phyloP scores from a whole-genome alignment of 345 rosid genomes.

The Microthlaspi erraticum region DNA sequence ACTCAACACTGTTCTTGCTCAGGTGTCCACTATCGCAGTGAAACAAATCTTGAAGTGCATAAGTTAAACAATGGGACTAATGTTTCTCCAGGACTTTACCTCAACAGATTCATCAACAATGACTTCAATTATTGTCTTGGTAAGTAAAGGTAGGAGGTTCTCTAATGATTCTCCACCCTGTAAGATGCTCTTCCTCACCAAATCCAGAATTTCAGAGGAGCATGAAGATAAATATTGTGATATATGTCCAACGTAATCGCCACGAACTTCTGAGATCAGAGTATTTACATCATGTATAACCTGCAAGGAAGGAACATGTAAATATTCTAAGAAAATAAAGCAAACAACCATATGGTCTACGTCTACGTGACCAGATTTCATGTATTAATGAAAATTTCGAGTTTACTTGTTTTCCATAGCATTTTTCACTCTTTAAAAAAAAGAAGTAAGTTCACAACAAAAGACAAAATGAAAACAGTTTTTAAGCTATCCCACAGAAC shows the following conservation, averaged over 20 bases:
- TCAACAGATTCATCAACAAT: slow-evolving; percentile 87
- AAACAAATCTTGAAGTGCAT: slow-evolving; percentile 15
- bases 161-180: slow-evolving; percentile 66
- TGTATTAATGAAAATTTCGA: slow-evolving; percentile 4
- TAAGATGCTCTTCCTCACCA: slow-evolving; percentile 77
- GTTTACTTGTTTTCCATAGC: slow-evolving; percentile 20
- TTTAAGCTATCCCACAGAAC: slow-evolving; percentile 15
- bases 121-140: slow-evolving; percentile 62
- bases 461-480: not conserved
- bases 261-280: slow-evolving; percentile 68
- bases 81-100: slow-evolving; percentile 53
- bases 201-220: slow-evolving; percentile 67
- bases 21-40: not conserved
- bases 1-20: slow-evolving; percentile 8
- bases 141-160: slow-evolving; percentile 60
- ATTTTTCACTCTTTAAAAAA: too few relatives aligned
- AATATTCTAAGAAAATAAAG: slow-evolving; percentile 28
- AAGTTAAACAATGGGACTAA: not conserved
- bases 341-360: not conserved
- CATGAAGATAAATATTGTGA: slow-evolving; percentile 69
- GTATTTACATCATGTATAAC: slow-evolving; percentile 78
- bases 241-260: slow-evolving; percentile 66
- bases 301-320: slow-evolving; percentile 57
- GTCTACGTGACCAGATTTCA: not conserved
- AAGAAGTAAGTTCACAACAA: slow-evolving; percentile 1